Evolutionary conservation across 352 stramenopile species (phyloP).

Genomic region (Globisporangium nodosum): DNA sequence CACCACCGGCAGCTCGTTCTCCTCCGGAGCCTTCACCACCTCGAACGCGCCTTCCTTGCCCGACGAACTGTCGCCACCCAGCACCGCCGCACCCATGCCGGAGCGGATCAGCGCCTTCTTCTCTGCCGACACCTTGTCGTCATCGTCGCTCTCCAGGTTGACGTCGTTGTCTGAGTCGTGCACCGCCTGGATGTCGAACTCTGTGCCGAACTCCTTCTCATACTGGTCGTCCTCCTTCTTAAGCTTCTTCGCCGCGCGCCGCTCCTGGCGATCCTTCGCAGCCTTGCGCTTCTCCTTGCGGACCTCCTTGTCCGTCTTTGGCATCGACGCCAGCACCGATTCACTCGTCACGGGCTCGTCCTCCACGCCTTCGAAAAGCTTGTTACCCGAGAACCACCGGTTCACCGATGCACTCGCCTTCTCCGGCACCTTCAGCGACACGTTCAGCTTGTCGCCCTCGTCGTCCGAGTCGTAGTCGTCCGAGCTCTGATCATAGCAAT

Average conservation of each 20-base stretch:
- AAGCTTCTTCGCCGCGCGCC: slow-evolving; percentile 63
- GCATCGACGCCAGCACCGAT: slow-evolving; percentile 78
- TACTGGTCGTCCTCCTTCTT: slow-evolving; percentile 85
- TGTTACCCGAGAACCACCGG: slow-evolving; percentile 83
- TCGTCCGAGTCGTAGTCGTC: slow-evolving; percentile 55
- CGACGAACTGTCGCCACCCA: slow-evolving; percentile 22
- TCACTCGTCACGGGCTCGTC: slow-evolving; percentile 41
- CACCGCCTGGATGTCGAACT: slow-evolving; percentile 57
- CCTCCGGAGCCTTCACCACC: slow-evolving; percentile 39
- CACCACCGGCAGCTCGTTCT: slow-evolving; percentile 39
- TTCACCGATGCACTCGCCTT: slow-evolving; percentile 70
- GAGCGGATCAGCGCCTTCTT: slow-evolving; percentile 84
- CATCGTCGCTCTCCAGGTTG: slow-evolving; percentile 33
- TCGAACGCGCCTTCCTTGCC: slow-evolving; percentile 33
- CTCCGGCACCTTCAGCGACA: slow-evolving; percentile 72
- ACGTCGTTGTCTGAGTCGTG: slow-evolving; percentile 29
- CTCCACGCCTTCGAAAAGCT: slow-evolving; percentile 73
- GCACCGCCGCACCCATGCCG: slow-evolving; percentile 66
- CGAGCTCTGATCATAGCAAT: slow-evolving; percentile 49
- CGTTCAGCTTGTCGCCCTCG: slow-evolving; percentile 55
- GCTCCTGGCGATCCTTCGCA: slow-evolving; percentile 88
- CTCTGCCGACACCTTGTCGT: slow-evolving; percentile 53
- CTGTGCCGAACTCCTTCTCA: slow-evolving; percentile 68
- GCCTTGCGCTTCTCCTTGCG: slow-evolving; percentile 97
- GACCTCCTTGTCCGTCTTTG: slow-evolving; percentile 98